These are phyloP conservation scores for Tolypocladium tundrense DNA, from an alignment of 2,329 filamentous ascomycete species.

Conservation along the genomic window DNA sequence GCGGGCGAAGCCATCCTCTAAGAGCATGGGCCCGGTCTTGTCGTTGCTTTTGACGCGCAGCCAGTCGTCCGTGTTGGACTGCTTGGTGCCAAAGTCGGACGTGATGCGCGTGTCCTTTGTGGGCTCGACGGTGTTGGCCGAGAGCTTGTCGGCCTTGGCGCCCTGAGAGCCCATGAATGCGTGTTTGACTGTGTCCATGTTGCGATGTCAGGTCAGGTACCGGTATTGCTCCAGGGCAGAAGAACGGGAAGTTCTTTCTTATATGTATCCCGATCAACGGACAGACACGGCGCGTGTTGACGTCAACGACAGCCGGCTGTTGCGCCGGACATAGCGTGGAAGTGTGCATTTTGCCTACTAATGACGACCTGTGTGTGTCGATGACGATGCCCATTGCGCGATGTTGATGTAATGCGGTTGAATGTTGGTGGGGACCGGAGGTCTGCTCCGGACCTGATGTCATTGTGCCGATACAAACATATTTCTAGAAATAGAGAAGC, in stretches of 20 bases:
- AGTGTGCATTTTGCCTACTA: background rate
- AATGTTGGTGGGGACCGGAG: background rate
- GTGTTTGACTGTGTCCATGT: background rate
- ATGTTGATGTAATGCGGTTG: background rate
- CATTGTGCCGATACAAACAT: no score
- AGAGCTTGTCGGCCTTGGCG: conserved; percentile 53
- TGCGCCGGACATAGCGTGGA: background rate
- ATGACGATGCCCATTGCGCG: background rate
- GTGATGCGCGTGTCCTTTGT: conserved; percentile 53
- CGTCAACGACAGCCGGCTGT: background rate
- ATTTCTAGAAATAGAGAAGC: no score
- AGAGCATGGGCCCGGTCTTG: conserved; percentile 52
- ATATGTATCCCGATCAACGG: background rate
- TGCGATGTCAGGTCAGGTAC: background rate
- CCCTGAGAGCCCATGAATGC: conserved; percentile 23
- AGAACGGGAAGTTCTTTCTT: no score
- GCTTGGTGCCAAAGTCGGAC: conserved; percentile 66
- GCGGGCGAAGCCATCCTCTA: conserved; percentile 51
- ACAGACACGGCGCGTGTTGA: background rate
- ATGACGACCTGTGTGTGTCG: background rate
- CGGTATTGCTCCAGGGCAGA: background rate
- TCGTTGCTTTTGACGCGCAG: conserved; percentile 53
- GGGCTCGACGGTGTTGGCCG: conserved; percentile 47
- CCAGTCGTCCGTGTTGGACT: conserved; percentile 69
- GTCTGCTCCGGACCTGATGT: no score